Evolutionary conservation across 345 rosid genomes (phyloP).

Genomic region (Linum lewisii): DNA sequence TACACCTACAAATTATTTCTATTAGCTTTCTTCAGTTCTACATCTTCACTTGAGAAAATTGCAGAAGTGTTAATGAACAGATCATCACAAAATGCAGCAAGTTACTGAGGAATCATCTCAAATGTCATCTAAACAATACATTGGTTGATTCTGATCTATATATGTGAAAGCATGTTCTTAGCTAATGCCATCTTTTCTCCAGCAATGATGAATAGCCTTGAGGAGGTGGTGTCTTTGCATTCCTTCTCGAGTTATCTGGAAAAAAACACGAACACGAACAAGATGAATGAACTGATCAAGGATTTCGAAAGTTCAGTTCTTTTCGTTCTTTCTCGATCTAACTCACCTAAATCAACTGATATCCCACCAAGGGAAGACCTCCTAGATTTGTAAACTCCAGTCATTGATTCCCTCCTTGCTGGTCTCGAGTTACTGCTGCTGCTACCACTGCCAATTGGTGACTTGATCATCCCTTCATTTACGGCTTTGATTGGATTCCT

Average conservation of each 20-base stretch:
- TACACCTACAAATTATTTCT: no score
- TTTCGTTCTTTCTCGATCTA: background rate
- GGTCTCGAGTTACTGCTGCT: slow-evolving; percentile 20
- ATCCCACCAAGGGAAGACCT: slow-evolving; percentile 81
- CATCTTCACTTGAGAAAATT: no score
- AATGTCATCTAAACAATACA: no score
- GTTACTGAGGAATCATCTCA: no score
- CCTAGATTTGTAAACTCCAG: slow-evolving; percentile 43
- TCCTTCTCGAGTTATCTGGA: slow-evolving; percentile 34
- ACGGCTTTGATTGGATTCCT: slow-evolving; percentile 23
- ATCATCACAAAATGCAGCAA: no score
- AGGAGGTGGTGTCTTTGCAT: slow-evolving; percentile 65
- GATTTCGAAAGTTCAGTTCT: background rate
- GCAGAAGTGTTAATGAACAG: no score
- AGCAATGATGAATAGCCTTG: slow-evolving; percentile 34
- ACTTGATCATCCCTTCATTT: slow-evolving; percentile 31
- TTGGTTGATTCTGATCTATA: background rate
- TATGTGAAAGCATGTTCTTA: no score
- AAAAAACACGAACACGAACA: background rate
- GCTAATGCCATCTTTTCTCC: slow-evolving; percentile 39
- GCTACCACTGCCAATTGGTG: slow-evolving; percentile 34
- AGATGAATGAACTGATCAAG: background rate
- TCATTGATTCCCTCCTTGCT: slow-evolving; percentile 66
- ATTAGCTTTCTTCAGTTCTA: no score
- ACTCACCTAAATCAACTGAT: slow-evolving; percentile 40